Base-by-base conservation (phyloP, 495 filamentous ascomycete species). In the Lepidopterella palustris region DNA sequence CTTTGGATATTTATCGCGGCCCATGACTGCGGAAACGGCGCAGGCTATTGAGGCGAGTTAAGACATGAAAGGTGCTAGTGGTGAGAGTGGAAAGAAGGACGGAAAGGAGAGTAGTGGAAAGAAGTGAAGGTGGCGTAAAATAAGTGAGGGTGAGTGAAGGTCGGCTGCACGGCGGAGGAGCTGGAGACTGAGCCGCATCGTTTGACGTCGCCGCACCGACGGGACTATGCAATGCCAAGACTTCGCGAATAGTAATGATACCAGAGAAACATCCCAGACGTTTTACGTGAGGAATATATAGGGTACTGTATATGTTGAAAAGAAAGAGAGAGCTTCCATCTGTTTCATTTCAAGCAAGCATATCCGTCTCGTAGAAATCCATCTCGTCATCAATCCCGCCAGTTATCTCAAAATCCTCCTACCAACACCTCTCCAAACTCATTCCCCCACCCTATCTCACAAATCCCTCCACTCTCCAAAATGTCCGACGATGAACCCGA, bases 401-500 rank as follows among this genome's bases (percentile, higher is more conserved):
- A 35, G 13, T 35, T 13, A 35, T 35, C 31, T 5, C 35, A 11
- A 11, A 42, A 42, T 42, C 35, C 13, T 42, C 18, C 18, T 42
- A 15, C 35, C 13, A 13, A 42, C 35, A 11, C 35, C 10, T 42
- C 18, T 42, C 10, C 9, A 18, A 42, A 42, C 10, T 15, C 2
- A 42, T 42, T 10, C 35, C 18, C 9, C 10, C 35, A 42, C 35
- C 10, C 18, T 18, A 42, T 18, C 35, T 42, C 10, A 42, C 9
- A 42, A 42, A 2, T 42, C 18, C 9, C 3, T 13, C 3, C 9
- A 42, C 2, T 18, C 3, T 42, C 35, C 64, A 76, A 39, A 32
- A 90, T 92, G 87, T 91, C 89, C 24, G 92, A 96, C 74, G 87
- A 93, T 69, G 92, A 96, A 70, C 80, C 85, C 49, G 93, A 97